Percentiles rank a stretch among this genome's conserved stretches.
Evolutionary conservation across 192 early-diverging fungal species (phyloP).

Genomic region (Piromyces finnis): DNA sequence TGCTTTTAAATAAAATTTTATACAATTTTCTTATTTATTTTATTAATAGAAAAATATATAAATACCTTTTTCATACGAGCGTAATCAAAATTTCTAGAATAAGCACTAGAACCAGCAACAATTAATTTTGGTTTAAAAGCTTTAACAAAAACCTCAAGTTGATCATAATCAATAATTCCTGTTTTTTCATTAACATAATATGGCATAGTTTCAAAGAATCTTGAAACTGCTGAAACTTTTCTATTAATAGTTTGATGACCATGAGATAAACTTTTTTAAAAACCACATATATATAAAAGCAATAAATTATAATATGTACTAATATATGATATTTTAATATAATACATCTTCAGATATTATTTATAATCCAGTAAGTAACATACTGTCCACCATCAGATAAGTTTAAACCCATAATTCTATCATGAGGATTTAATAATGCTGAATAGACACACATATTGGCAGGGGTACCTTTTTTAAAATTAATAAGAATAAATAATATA

Average conservation of each 20-base stretch:
- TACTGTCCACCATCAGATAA: conserved; percentile 96
- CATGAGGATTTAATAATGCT: conserved; percentile 88
- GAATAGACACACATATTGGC: conserved; percentile 96
- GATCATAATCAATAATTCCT: conserved; percentile 84
- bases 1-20: no score
- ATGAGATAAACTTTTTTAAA: conserved; percentile 57
- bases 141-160: conserved; percentile 54
- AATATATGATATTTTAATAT: no score
- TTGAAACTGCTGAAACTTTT: conserved; percentile 87
- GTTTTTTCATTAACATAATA: conserved; percentile 82
- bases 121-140: conserved; percentile 93
- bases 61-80: conserved; percentile 43
- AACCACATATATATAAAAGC: no score
- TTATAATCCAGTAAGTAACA: no score
- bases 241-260: conserved; percentile 93
- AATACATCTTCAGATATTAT: no score
- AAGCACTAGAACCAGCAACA: conserved; percentile 86
- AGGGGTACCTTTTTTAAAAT: conserved; percentile 47
- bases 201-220: conserved; percentile 91
- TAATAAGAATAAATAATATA: no score
- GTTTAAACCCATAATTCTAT: conserved; percentile 95
- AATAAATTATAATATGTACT: no score
- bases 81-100: conserved; percentile 89
- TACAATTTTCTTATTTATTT: no score
- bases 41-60: no score